These are phyloP conservation scores for Arachis hypogaea DNA, from an alignment of 306 rosid genomes.

Conservation along the genomic window DNA sequence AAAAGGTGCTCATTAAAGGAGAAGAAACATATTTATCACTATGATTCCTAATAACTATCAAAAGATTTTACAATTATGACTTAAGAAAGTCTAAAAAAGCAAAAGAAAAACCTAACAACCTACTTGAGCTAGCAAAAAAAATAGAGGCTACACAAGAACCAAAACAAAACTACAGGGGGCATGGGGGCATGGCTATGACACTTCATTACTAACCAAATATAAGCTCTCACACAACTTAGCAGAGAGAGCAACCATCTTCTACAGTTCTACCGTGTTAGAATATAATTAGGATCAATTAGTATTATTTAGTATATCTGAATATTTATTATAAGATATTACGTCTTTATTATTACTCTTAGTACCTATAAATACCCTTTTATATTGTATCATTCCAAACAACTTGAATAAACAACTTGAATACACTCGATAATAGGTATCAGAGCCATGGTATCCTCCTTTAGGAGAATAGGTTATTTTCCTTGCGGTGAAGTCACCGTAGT, in stretches of 20 bases:
- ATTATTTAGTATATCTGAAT: no score
- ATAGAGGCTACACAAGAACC: conserved; percentile 33
- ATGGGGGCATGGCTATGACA: conserved; percentile 43
- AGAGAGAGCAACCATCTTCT: conserved; percentile 50
- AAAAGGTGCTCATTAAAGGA: not conserved
- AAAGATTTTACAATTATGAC: conserved; percentile 43
- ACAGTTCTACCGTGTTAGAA: not conserved
- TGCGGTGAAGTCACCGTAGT: no score
- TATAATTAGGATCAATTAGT: no score
- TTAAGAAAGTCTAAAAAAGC: conserved; percentile 5
- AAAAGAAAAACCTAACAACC: conserved; percentile 39
- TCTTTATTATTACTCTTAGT: no score
- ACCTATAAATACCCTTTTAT: no score
- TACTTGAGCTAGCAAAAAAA: conserved; percentile 28
- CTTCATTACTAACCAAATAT: conserved; percentile 32
- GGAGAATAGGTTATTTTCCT: no score
- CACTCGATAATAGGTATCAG: no score
- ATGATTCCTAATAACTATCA: conserved; percentile 43
- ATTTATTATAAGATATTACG: no score
- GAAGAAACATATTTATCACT: conserved; percentile 46
- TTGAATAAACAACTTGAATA: no score
- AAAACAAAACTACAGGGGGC: conserved; percentile 54
- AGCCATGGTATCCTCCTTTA: no score
- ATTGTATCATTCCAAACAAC: no score
- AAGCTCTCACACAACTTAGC: conserved; percentile 47